These are phyloP conservation scores for Curvularia sp. DNA, from an alignment of 2,329 filamentous ascomycete species.

Conservation along the genomic window DNA sequence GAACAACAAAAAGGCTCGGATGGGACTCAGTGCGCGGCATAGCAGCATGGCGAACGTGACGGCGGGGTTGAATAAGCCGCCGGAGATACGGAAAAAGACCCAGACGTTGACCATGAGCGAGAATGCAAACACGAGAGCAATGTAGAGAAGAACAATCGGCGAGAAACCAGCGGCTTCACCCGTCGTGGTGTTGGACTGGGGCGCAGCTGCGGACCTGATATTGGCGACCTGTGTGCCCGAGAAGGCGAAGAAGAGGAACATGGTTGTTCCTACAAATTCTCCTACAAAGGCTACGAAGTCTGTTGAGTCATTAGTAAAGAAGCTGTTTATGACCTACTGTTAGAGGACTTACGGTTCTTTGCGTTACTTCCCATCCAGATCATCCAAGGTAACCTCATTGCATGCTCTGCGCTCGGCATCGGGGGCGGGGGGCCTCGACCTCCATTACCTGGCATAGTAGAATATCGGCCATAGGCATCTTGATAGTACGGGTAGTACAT, in stretches of 20 bases:
- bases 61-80: constrained; percentile 41
- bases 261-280: constrained; percentile 55
- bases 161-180: constrained; percentile 55
- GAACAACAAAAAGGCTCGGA: constrained; percentile 53
- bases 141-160: constrained; percentile 51
- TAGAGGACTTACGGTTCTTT: constrained; percentile 43
- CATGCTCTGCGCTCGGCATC: constrained; percentile 46
- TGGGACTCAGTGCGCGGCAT: constrained; percentile 51
- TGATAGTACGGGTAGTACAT: constrained; percentile 37
- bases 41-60: constrained; percentile 49
- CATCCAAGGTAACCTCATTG: constrained; percentile 44
- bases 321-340: constrained; percentile 34
- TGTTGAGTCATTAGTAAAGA: constrained; percentile 17
- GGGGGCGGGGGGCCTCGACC: constrained; percentile 33
- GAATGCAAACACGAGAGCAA: constrained; percentile 48
- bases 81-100: constrained; percentile 50
- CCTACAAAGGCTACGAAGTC: constrained; percentile 56
- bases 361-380: constrained; percentile 49
- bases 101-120: constrained; percentile 51
- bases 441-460: constrained; percentile 17
- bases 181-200: constrained; percentile 51
- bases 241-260: constrained; percentile 57
- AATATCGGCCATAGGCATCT: constrained; percentile 21
- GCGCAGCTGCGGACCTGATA: constrained; percentile 53
- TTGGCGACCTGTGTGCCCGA: constrained; percentile 56